phyloP scores from a whole-genome alignment of 768 basidiomycete genomes.

The Albatrellus ellisii region DNA sequence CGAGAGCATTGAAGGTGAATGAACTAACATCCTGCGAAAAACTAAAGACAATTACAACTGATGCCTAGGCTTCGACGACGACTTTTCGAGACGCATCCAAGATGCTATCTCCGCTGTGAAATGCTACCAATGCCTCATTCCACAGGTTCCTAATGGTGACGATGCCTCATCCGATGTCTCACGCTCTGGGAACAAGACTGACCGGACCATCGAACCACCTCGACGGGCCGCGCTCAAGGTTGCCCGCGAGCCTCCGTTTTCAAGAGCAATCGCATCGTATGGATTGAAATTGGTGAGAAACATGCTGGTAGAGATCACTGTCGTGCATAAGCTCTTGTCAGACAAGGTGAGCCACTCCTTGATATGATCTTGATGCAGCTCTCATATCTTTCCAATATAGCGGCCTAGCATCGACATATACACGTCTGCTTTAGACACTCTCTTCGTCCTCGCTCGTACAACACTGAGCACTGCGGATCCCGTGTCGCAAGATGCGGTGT shows the following conservation, averaged over 20 bases:
- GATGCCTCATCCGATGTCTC: conserved; percentile 20
- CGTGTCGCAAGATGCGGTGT: conserved; percentile 31
- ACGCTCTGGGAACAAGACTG: conserved; percentile 37
- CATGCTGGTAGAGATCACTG: conserved; percentile 25
- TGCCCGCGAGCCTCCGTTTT: conserved; percentile 24
- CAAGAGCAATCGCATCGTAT: too few species aligned
- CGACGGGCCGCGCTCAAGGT: conserved; percentile 36
- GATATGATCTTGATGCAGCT: not conserved
- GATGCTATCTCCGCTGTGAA: conserved; percentile 5
- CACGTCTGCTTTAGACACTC: conserved; percentile 37
- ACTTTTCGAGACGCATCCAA: conserved; percentile 3
- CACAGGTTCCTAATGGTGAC: not conserved
- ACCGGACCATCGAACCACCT: conserved; percentile 46
- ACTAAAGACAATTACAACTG: not conserved
- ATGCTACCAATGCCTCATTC: not conserved
- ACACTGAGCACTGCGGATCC: conserved; percentile 27
- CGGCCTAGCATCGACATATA: conserved; percentile 21
- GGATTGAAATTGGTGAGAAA: conserved; percentile 9
- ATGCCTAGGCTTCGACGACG: conserved; percentile 4
- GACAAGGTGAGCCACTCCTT: conserved; percentile 1
- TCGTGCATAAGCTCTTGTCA: too few species aligned
- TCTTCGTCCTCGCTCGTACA: conserved; percentile 40
- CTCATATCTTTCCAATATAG: conserved; percentile 1
- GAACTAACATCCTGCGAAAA: not conserved
- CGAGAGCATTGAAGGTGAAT: conserved; percentile 1